Conservation (phyloP, 2,329 filamentous ascomycete species). For the Coniochaeta prunicola region DNA sequence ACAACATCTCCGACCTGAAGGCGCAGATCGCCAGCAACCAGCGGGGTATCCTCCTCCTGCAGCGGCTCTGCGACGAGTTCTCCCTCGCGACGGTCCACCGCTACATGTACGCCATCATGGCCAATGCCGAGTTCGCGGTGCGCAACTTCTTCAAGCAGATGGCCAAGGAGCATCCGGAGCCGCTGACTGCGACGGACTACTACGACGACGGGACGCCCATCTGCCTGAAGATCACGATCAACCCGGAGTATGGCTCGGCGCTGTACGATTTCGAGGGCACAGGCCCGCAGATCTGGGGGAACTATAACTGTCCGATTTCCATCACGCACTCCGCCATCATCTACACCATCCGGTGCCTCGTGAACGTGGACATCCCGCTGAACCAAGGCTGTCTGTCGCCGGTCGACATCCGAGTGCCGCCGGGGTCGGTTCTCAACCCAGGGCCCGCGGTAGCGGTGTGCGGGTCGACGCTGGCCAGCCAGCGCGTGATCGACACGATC, state of each 20-base stretch:
- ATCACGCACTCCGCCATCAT: conserved; percentile 27
- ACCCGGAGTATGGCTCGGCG: conserved; percentile 18
- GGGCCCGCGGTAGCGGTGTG: conserved; percentile 17
- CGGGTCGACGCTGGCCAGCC: conserved; percentile 18
- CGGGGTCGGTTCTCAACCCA: conserved; percentile 20
- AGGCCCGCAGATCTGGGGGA: conserved; percentile 12
- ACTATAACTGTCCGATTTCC: conserved; percentile 27
- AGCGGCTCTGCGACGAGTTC: conserved; percentile 64
- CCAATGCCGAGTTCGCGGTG: conserved; percentile 67
- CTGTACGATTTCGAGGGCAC: conserved; percentile 33
- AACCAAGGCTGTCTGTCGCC: conserved; percentile 22
- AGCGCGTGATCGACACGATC: conserved; percentile 20
- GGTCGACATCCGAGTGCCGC: conserved; percentile 15
- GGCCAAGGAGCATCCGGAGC: conserved; percentile 52
- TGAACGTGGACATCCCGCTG: conserved; percentile 21
- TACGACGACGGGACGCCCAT: conserved; percentile 41
- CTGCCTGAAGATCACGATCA: conserved; percentile 21
- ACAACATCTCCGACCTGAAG: conserved; percentile 70
- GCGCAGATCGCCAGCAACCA: conserved; percentile 67
- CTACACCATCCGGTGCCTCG: conserved; percentile 19
- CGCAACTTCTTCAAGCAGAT: conserved; percentile 59
- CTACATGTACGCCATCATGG: conserved; percentile 73
- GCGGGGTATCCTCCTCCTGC: conserved; percentile 68
- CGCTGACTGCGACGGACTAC: conserved; percentile 63
- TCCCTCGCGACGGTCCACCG: conserved; percentile 33